phyloP scores from a whole-genome alignment of 2,329 filamentous ascomycete species.

The Colletotrichum simmondsii region DNA sequence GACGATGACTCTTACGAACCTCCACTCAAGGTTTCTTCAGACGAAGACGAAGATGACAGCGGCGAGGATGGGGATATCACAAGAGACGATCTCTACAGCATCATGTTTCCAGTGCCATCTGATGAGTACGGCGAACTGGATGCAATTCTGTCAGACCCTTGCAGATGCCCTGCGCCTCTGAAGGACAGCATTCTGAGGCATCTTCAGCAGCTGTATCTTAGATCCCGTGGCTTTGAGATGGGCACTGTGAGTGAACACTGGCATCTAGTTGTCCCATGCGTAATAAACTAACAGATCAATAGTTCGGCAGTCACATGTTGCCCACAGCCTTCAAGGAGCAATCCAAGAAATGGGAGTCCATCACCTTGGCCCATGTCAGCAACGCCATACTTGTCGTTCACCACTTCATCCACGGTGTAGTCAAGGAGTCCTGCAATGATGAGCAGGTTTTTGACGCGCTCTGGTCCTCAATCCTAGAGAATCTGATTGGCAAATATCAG shows the following conservation, averaged over 20 bases:
- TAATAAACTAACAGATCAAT: neutral
- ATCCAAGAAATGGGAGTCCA: slow-evolving; percentile 60
- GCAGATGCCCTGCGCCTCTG: neutral
- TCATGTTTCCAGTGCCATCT: neutral
- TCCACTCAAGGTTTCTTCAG: too few species aligned
- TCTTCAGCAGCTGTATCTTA: slow-evolving; percentile 43
- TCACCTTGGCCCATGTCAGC: slow-evolving; percentile 61
- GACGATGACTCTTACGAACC: slow-evolving; percentile 29
- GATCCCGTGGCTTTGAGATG: slow-evolving; percentile 63
- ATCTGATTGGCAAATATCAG: slow-evolving; percentile 57
- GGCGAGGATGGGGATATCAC: neutral
- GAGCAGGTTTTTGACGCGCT: slow-evolving; percentile 53
- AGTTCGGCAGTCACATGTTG: slow-evolving; percentile 55
- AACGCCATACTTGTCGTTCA: slow-evolving; percentile 64
- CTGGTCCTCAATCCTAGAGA: slow-evolving; percentile 50
- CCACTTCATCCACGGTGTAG: slow-evolving; percentile 56
- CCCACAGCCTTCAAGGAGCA: slow-evolving; percentile 62
- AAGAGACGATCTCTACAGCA: neutral
- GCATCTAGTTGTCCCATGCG: neutral
- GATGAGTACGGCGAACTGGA: slow-evolving; percentile 4
- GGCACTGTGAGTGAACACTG: slow-evolving; percentile 53
- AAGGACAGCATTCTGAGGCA: slow-evolving; percentile 48
- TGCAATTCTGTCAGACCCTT: slow-evolving; percentile 30
- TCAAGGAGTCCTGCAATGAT: slow-evolving; percentile 58
- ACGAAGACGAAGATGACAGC: neutral